phyloP scores from a whole-genome alignment of 2,329 filamentous ascomycete genomes.

The Pleomassaria siparia region DNA sequence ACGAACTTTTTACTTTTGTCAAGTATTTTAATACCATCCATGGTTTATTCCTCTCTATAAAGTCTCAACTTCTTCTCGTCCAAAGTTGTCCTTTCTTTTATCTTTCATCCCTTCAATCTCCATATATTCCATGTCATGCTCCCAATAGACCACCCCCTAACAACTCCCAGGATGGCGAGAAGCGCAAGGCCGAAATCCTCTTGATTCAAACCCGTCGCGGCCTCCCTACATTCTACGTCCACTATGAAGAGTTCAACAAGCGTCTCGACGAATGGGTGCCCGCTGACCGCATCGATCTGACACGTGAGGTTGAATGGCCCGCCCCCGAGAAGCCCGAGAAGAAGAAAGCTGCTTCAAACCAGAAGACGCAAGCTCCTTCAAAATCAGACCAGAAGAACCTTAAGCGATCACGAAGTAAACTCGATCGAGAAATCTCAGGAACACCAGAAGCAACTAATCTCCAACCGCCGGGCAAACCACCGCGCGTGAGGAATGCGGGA shows the following conservation, averaged over 20 bases:
- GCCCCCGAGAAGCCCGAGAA: conserved; percentile 88
- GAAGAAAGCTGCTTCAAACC: conserved; percentile 64
- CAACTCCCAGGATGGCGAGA: conserved; percentile 67
- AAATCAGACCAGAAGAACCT: conserved; percentile 50
- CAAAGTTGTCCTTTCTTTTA: not conserved
- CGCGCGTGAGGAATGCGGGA: conserved; percentile 56
- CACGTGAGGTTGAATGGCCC: conserved; percentile 94
- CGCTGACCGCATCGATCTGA: conserved; percentile 78
- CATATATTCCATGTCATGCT: not conserved
- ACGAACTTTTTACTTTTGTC: not conserved
- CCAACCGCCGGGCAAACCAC: conserved; percentile 50
- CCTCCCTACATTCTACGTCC: conserved; percentile 88
- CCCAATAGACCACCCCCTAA: conserved; percentile 14
- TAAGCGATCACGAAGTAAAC: conserved; percentile 50
- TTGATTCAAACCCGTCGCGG: conserved; percentile 90
- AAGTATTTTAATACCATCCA: not conserved
- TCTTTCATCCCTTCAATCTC: not conserved
- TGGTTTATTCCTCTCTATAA: not conserved
- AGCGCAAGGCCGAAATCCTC: conserved; percentile 93
- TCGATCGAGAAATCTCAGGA: conserved; percentile 57
- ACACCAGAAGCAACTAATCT: conserved; percentile 55
- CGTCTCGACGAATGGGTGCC: conserved; percentile 86
- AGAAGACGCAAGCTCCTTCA: conserved; percentile 43
- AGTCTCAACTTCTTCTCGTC: not conserved
- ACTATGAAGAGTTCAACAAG: conserved; percentile 99